phyloP scores from a whole-genome alignment of 139 green algal genomes.

The Tetradesmus obliquus region DNA sequence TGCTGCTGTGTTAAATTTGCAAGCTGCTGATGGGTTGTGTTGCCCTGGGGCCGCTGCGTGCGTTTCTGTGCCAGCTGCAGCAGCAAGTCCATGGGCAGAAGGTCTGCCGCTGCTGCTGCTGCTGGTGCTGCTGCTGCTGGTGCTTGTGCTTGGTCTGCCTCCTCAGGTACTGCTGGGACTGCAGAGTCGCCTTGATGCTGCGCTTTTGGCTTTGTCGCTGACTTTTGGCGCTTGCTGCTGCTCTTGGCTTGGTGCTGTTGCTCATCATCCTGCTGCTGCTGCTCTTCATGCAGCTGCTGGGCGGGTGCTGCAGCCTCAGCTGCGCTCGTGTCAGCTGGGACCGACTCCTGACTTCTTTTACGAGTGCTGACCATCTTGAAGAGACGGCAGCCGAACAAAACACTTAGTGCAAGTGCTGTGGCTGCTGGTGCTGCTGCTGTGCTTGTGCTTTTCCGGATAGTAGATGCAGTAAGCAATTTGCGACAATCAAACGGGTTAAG shows the following conservation, averaged over 20 bases:
- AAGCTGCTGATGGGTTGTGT: background rate
- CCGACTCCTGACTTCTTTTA: background rate
- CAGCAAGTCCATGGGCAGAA: background rate
- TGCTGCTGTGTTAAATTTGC: background rate
- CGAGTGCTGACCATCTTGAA: background rate
- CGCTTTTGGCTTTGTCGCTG: background rate
- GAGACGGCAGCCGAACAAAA: too few relatives aligned
- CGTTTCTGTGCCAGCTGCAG: background rate
- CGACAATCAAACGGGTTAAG: too few relatives aligned
- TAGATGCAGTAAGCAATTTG: too few relatives aligned
- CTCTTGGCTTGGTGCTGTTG: background rate
- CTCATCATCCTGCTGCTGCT: background rate
- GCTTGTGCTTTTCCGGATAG: background rate
- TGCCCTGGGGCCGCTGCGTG: background rate
- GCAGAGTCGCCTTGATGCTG: background rate
- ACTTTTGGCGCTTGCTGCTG: conserved; percentile 1
- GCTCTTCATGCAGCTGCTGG: background rate
- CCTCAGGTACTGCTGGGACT: background rate
- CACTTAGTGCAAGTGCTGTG: background rate
- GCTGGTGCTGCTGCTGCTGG: background rate
- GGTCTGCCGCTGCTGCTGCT: background rate
- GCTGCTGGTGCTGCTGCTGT: background rate
- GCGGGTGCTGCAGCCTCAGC: background rate
- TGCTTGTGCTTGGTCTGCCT: background rate
- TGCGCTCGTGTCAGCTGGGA: background rate